Base-by-base conservation (phyloP, 2,329 filamentous ascomycete genomes). In the Byssothecium circinans region DNA sequence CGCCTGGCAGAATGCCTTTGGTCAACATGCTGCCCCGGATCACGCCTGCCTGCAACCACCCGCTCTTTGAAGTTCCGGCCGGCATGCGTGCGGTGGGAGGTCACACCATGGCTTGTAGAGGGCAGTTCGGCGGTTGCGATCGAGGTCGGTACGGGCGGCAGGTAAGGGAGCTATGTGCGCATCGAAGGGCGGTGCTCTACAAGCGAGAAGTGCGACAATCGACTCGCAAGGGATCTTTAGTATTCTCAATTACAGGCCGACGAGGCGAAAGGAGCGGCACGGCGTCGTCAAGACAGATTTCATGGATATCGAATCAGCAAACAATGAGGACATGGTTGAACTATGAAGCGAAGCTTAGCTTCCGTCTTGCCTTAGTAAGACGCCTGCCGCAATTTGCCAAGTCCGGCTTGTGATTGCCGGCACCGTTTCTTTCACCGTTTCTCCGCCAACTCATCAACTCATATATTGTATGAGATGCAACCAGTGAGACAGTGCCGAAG, bases 1-100 rank as follows among this genome's bases (percentile, higher is more conserved):
- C 83, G 48, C 72, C 76, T 19, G 74, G 66, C 53, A 79, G 74
- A 17, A 76, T 65, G 68, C 68, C 57, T 65, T 74, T 68, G 69
- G 57, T 54, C 51, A 67, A 49, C 67, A 71, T 69, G 56, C 45
- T 64, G 48, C 56, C 53, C 33, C 61, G 43, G 25, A 59, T 60
- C 27, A 56, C 49, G 36, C 58, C 56, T 40, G 62, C 56, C 48
- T 60, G 57, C 50, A 68, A 36, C 61, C 60, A 63, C 57, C 56
- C 56, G 45, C 53, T 57, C 23, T 62, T 54, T 50, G 50, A 57
- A 33, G 54, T 44, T 43, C 50, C 46, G 35, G 49, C 49, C 57
- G 55, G 48, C 66, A 67, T 66, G 43, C 54, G 59, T 45, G 52
- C 44, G 41, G 50, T 37, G 35, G 35, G 22, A 39, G 14, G 36